These are phyloP conservation scores for Talaromyces albobiverticillius DNA, from an alignment of 2,329 filamentous ascomycete species.

Conservation along the genomic window DNA sequence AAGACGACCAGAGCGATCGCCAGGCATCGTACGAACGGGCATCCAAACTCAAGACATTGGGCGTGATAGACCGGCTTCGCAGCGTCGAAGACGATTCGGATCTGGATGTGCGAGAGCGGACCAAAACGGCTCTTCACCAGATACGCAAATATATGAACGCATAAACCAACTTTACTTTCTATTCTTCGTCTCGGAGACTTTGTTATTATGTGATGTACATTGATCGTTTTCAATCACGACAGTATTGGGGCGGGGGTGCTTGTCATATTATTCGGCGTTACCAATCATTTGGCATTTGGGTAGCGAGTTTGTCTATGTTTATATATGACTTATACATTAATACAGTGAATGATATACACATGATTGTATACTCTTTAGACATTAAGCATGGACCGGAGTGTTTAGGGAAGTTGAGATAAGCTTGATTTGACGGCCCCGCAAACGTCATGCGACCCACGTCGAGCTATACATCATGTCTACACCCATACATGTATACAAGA, in stretches of 20 bases:
- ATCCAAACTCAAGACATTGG: conserved; percentile 65
- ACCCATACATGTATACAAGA: not conserved
- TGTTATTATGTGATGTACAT: conserved; percentile 4
- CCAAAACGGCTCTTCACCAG: conserved; percentile 74
- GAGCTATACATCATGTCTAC: conserved; percentile 10
- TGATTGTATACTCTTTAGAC: not conserved
- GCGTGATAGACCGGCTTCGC: conserved; percentile 66
- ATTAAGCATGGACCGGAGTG: too few relatives aligned
- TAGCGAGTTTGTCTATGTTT: conserved; percentile 6
- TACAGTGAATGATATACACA: not conserved
- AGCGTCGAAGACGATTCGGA: conserved; percentile 67
- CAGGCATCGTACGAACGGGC: conserved; percentile 65
- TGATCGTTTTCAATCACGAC: not conserved
- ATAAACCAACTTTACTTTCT: conserved; percentile 2
- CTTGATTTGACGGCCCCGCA: conserved; percentile 3
- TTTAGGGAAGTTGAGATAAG: not conserved
- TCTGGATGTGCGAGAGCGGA: conserved; percentile 77
- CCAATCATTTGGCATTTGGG: not conserved
- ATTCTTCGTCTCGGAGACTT: not conserved
- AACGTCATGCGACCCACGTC: conserved; percentile 21
- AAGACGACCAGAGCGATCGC: conserved; percentile 69
- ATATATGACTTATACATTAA: not conserved
- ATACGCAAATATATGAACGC: conserved; percentile 44
- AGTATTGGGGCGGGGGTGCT: too few relatives aligned
- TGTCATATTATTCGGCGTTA: not conserved